Base-by-base conservation (phyloP, 495 filamentous ascomycete species). In the Lophiotrema nucula region DNA sequence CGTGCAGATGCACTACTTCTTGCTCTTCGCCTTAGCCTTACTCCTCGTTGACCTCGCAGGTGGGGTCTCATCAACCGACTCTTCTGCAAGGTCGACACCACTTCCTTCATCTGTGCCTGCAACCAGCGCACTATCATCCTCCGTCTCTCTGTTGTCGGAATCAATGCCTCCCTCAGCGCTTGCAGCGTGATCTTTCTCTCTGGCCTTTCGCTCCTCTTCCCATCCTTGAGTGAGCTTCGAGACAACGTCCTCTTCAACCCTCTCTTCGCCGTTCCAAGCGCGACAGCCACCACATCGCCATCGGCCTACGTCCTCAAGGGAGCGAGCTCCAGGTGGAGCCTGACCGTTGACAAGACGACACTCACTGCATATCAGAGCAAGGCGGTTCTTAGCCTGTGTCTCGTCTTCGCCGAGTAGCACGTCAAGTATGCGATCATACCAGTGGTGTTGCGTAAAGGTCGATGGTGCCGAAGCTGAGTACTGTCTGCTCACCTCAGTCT, bases 341-440 rank as follows among this genome's bases (percentile, higher is more conserved):
- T 96, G 92, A 2, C 93, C 93, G 67, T 99, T 99, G 27, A 99
- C 92, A 10, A 97, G 80, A 23, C 89, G 79, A 68, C 93, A 99
- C 19, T 80, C 75, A 19, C 69, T 59, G 74, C 93, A 99, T 47
- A 99, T 93, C 65, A 99, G 72, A 23, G 86, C 93, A 47, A 95
- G 82, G 4, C 93, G 83, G 73, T 97, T 96, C 72, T 89, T 92
- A 0, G 95, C 83, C 23, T 88, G 85, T 35, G 88, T 92, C 73
- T 99, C 93, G 63, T 99, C 93, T 71, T 99, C 93, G 21, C 93
- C 93, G 0, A 99, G 77, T 26, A 99, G 80, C 4, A 95, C 84
- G 67, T 98, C 93, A 35, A 97, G 72, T 27, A 98, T 81, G 39
- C 93, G 84, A 67, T 98, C 93, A 70, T 97, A 97, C 95, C 95